These are phyloP conservation scores for Colletotrichum incanum DNA, from an alignment of 2,329 filamentous ascomycete species.

Conservation along the genomic window DNA sequence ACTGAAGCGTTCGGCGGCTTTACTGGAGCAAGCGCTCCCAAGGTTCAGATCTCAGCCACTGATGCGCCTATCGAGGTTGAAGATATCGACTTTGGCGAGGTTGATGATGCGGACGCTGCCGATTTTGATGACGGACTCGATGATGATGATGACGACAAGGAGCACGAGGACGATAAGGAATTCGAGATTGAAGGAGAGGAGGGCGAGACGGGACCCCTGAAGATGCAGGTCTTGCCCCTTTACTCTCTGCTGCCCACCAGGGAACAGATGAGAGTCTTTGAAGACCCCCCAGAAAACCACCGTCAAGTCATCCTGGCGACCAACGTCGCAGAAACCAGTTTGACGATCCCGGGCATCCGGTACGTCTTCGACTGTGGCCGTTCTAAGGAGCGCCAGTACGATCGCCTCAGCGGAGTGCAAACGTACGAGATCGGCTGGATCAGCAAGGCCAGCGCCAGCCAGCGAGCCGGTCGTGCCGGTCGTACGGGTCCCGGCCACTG, in stretches of 20 bases:
- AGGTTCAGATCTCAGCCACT: conserved; percentile 81
- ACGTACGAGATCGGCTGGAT: conserved; percentile 97
- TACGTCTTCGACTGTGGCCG: conserved; percentile 97
- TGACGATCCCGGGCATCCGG: conserved; percentile 94
- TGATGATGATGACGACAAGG: conserved; percentile 68
- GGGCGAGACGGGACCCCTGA: conserved; percentile 69
- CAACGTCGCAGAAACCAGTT: conserved; percentile 96
- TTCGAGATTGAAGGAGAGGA: conserved; percentile 80
- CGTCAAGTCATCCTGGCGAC: conserved; percentile 92
- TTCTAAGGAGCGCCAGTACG: conserved; percentile 92
- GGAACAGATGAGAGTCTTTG: conserved; percentile 93
- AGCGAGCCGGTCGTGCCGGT: conserved; percentile 93
- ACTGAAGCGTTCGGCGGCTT: conserved; percentile 76
- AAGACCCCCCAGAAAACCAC: conserved; percentile 84
- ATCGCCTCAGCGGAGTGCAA: conserved; percentile 90
- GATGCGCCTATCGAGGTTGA: conserved; percentile 88
- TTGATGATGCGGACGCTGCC: conserved; percentile 74
- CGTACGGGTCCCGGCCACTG: conserved; percentile 97
- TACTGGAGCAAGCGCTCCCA: conserved; percentile 71
- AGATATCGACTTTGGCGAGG: conserved; percentile 85
- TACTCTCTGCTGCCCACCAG: conserved; percentile 93
- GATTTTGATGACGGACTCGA: conserved; percentile 73
- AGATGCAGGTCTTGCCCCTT: conserved; percentile 91
- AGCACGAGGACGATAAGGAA: conserved; percentile 72
- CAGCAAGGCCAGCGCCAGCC: conserved; percentile 95